Base-by-base conservation (phyloP, 148 eudicot species). In the Silene latifolia region DNA sequence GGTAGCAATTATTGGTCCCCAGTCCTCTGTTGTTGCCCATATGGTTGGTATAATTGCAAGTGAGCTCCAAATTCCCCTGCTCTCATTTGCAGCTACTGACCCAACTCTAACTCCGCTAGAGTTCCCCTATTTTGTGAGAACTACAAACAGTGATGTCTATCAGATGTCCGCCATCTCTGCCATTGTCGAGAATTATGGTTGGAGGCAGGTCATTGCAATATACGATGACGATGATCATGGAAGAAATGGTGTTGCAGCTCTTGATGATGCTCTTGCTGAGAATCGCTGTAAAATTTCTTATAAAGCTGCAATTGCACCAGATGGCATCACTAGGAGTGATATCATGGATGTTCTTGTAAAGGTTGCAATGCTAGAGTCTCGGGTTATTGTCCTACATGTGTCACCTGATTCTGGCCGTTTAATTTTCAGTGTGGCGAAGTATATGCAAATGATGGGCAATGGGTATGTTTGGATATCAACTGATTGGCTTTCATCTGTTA, bases 381-480 rank as follows among this genome's bases (percentile, higher is more conserved):
- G 94, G 57, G 88, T 92, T 29, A 81, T 95, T 66, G 81, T 95
- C 68, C 86, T 95, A 53, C 99, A 95, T 57, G 86, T 85, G 18
- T 86, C 85, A 76, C 92, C 90, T 44, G 79, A 77, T 69, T 73
- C 83, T 5, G 99, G 96, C 21, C 87, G 86, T 24, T 76, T 80
- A 79, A 79, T 95, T 9, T 89, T 92, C 47, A 44, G 82, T 46
- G 96, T 88, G 72, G 96, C 97, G 25, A 83, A 79, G 25, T 89
- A 84, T 84, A 90, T 95, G 66, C 90, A 90, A 70, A 89, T 95
- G 97, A 83, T 87, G 88, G 89, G 84, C n/a, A 88, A 85, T 68
- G 97, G 96, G 51, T 90, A 90, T 80, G 99, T 82, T 77, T 95
- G 99, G 97, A 85, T 95, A 63, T 84, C 91, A 20, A 95, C 97